Evolutionary conservation across 2,329 filamentous ascomycete genomes (phyloP), one percentile per base, ranked within the genome.

Genomic region (Gnomoniopsis smithogilvyi): DNA sequence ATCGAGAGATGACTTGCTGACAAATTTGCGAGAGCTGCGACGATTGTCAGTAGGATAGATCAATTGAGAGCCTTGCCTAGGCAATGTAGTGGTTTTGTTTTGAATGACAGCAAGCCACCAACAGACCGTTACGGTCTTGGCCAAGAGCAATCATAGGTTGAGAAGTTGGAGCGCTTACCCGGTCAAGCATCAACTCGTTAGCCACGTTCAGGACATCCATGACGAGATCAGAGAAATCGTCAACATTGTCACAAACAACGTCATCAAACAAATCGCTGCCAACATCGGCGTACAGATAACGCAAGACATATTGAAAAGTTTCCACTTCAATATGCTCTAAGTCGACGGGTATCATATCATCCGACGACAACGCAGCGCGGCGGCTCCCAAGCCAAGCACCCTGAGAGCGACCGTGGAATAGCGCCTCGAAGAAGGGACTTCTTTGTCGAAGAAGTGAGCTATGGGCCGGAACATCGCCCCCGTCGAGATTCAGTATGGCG

Each of bases 181-280:
- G 84, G 70, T 97, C 92, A 50, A 99, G 82, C 93, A 99, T 97
- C 59, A 99, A 77, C 72, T 99, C 94, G 69, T 99, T 95, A 14
- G 93, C 92, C 54, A 91, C 88, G 58, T 86, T 86, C 82, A 98
- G 88, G 48, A 98, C 90, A 66, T 96, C 92, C 75, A 98, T 83
- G 10, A 97, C 82, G n/a, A 95, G 78, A 66, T 98, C 92, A 4
- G 93, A 85, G 63, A 96, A 92, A 49, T 92, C 89, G 64, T 97
- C 92, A 6, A 96, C 74, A 61, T 88, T 87, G 17, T 84, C 77
- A 38, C 84, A 82, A 17, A 89, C 82, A 6, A 95, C 82, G 34
- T 89, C 80, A 64, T 96, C 86, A 67, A 99, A 98, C 1, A 98
- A 77, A 60, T 93, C 88, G 22, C 85, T 80, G 0, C 92, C 92